phyloP scores from a whole-genome alignment of 176 grass and related monocot genomes.

The Oryza longistaminata region DNA sequence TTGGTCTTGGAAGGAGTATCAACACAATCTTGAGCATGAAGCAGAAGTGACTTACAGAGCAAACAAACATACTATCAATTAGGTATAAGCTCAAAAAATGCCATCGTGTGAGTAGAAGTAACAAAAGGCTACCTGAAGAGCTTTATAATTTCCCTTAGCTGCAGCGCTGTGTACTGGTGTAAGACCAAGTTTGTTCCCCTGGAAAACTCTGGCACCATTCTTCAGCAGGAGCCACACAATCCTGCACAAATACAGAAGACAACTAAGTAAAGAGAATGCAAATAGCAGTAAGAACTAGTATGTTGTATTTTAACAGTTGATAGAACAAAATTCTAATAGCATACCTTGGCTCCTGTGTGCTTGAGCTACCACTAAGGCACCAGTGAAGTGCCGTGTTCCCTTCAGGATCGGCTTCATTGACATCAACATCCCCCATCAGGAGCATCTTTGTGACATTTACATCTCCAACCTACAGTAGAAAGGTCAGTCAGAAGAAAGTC shows the following conservation, averaged over 20 bases:
- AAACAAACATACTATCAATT: conserved; percentile 26
- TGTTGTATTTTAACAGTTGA: background rate
- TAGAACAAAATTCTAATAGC: conserved; percentile 8
- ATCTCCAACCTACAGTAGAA: conserved; percentile 46
- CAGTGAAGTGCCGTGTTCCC: conserved; percentile 69
- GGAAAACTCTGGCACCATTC: conserved; percentile 60
- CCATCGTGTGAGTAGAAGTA: background rate
- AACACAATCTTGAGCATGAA: conserved; percentile 57
- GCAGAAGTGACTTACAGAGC: conserved; percentile 52
- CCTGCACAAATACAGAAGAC: conserved; percentile 28
- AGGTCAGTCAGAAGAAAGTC: background rate
- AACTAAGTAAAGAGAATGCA: background rate
- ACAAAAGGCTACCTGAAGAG: conserved; percentile 55
- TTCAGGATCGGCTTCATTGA: conserved; percentile 55
- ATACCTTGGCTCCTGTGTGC: conserved; percentile 56
- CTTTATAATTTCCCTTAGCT: conserved; percentile 64
- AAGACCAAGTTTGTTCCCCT: conserved; percentile 62
- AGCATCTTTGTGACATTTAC: conserved; percentile 59
- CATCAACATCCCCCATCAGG: conserved; percentile 52
- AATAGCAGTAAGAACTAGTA: background rate
- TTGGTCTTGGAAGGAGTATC: conserved; percentile 66
- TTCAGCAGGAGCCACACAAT: conserved; percentile 60
- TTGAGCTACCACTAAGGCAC: conserved; percentile 56
- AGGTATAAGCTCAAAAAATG: conserved; percentile 25
- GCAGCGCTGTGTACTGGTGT: conserved; percentile 57